Evolutionary conservation across 305 asterid genomes (phyloP).

Genomic region (Fraxinus nigra): DNA sequence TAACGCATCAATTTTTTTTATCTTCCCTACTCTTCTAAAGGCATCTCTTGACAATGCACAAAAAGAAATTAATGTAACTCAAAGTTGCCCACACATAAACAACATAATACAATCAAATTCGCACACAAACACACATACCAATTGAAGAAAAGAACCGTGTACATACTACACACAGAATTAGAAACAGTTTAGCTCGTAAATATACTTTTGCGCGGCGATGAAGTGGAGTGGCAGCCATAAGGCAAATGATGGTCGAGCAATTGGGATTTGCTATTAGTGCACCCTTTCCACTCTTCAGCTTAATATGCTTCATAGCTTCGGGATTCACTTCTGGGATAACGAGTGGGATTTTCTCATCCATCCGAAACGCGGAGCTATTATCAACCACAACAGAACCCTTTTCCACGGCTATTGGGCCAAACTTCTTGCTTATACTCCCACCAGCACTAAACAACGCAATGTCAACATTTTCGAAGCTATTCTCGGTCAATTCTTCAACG

Average conservation of each 20-base stretch:
- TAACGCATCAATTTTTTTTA: not conserved
- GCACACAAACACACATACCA: not conserved
- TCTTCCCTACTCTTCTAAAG: not conserved
- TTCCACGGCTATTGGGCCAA: constrained; percentile 71
- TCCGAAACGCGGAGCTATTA: constrained; percentile 93
- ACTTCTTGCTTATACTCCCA: constrained; percentile 82
- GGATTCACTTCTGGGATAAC: constrained; percentile 95
- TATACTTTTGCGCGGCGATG: constrained; percentile 83
- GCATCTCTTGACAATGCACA: not conserved
- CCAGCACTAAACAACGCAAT: constrained; percentile 88
- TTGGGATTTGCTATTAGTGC: constrained; percentile 88
- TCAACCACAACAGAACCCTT: constrained; percentile 85
- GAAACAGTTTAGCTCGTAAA: not conserved
- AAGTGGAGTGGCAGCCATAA: constrained; percentile 91
- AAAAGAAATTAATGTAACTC: not conserved
- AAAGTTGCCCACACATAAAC: not conserved
- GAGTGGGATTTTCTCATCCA: constrained; percentile 84
- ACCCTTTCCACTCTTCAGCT: constrained; percentile 67
- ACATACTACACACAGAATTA: not conserved
- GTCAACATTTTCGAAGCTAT: constrained; percentile 67
- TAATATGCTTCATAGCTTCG: constrained; percentile 75
- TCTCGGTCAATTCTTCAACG: constrained; percentile 57
- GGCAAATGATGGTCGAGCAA: constrained; percentile 90
- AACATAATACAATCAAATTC: not conserved
- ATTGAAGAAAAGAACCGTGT: not conserved